Percentiles rank a stretch among this genome's conserved stretches.
phyloP scores from a whole-genome alignment of 2,329 filamentous ascomycete species.

The Hypocrella siamensis region DNA sequence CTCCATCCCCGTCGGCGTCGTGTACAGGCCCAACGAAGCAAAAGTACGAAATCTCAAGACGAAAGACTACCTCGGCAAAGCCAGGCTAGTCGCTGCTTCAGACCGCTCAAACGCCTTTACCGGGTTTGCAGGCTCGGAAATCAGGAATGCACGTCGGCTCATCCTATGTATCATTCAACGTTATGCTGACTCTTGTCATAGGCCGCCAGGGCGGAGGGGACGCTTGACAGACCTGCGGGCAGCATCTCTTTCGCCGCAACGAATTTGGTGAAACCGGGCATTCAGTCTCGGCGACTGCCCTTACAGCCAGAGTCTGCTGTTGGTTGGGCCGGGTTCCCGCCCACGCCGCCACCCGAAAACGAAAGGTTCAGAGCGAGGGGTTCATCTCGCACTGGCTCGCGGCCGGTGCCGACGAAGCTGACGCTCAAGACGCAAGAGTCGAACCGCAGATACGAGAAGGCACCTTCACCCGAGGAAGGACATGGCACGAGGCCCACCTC shows the following conservation, averaged over 20 bases:
- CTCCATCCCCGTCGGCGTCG: conserved; percentile 87
- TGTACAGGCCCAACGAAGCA: conserved; percentile 90
- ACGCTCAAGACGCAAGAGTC: conserved; percentile 42
- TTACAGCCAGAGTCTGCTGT: conserved; percentile 71
- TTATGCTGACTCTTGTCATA: conserved; percentile 12
- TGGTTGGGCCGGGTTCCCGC: conserved; percentile 74
- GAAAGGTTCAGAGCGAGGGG: conserved; percentile 49
- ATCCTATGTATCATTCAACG: background rate
- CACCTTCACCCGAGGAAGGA: conserved; percentile 26
- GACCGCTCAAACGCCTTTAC: conserved; percentile 69
- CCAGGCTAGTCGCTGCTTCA: conserved; percentile 78
- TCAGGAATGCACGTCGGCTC: conserved; percentile 47
- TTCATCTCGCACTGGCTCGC: conserved; percentile 46
- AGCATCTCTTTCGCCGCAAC: conserved; percentile 84
- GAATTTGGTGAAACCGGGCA: conserved; percentile 77
- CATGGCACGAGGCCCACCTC: conserved; percentile 24
- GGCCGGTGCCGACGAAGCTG: conserved; percentile 45
- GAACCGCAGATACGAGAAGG: conserved; percentile 39
- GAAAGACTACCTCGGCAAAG: conserved; percentile 94
- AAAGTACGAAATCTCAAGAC: conserved; percentile 97
- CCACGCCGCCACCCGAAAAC: conserved; percentile 91
- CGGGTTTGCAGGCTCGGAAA: conserved; percentile 64
- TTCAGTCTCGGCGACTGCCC: conserved; percentile 69
- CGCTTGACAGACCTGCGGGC: conserved; percentile 70
- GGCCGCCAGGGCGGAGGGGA: conserved; percentile 36